These are phyloP conservation scores for Pythium apleroticum DNA, from an alignment of 352 stramenopile genomes.

Conservation along the genomic window DNA sequence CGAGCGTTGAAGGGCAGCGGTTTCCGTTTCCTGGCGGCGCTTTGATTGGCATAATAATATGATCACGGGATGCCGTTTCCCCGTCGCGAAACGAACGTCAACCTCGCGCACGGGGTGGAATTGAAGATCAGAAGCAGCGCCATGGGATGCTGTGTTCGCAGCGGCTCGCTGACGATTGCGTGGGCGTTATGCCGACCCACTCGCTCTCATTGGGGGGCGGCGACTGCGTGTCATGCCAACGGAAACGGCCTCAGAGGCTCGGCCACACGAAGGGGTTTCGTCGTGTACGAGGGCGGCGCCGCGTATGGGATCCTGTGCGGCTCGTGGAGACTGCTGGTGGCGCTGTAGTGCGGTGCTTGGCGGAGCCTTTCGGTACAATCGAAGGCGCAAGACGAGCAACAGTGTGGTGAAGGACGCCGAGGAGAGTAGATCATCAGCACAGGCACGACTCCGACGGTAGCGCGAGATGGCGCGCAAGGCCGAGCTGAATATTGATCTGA, in stretches of 20 bases:
- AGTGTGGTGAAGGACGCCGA: neutral
- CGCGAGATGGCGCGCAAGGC: constrained; percentile 23
- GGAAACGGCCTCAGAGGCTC: neutral
- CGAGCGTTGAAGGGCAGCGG: neutral
- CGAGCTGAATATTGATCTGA: constrained; percentile 34
- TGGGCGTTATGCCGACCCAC: neutral
- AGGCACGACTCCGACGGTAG: neutral
- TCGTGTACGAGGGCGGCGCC: neutral
- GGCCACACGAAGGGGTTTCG: neutral
- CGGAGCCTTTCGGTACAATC: neutral
- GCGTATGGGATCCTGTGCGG: neutral
- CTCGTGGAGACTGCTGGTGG: neutral
- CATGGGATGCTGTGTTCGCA: neutral
- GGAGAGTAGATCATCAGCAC: neutral
- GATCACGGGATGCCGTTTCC: neutral
- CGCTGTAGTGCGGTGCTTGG: neutral
- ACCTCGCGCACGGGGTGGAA: neutral
- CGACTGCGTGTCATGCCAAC: neutral
- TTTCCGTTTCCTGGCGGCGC: neutral
- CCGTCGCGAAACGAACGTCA: neutral
- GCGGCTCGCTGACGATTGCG: neutral
- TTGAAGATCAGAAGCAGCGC: neutral
- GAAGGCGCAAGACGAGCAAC: neutral
- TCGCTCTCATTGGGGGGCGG: neutral
- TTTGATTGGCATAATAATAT: neutral